Conservation (phyloP, 1,139 yeast genomes). For the Schwanniomyces etchellsii region DNA sequence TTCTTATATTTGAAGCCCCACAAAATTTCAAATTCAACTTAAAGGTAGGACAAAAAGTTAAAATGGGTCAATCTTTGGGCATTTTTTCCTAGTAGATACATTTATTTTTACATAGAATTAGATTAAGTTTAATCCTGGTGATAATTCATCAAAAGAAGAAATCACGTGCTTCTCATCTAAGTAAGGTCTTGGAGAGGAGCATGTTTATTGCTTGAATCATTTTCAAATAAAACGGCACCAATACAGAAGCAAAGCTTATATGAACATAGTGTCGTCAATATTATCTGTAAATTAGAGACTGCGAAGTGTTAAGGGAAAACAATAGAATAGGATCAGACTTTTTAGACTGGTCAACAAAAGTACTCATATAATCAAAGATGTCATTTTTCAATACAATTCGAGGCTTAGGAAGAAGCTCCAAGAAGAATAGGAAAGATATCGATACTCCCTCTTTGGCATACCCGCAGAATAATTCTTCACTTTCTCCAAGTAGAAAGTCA, state of each 20-base stretch:
- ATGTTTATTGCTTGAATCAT: too few relatives aligned
- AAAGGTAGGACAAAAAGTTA: constrained; percentile 67
- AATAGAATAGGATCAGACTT: too few relatives aligned
- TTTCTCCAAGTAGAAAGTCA: constrained; percentile 31
- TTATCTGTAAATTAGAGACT: too few relatives aligned
- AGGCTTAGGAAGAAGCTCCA: constrained; percentile 62
- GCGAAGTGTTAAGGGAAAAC: too few relatives aligned
- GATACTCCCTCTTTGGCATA: constrained; percentile 30
- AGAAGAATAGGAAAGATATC: constrained; percentile 44
- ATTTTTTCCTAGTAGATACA: constrained; percentile 18
- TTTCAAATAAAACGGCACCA: too few relatives aligned
- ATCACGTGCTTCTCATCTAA: background rate
- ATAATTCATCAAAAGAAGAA: background rate
- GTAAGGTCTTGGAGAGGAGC: too few relatives aligned
- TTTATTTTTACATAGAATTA: too few relatives aligned
- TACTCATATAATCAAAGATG: too few relatives aligned
- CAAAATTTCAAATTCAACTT: constrained; percentile 65
- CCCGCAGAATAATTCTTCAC: constrained; percentile 27
- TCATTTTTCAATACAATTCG: constrained; percentile 44
- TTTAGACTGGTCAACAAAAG: too few relatives aligned
- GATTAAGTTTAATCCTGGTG: background rate
- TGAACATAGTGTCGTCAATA: too few relatives aligned
- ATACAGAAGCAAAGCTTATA: too few relatives aligned
- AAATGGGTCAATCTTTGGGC: constrained; percentile 84
- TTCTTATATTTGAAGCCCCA: constrained; percentile 95